Evolutionary conservation across 805 yeast genomes (phyloP).

Genomic region (Kuraishia borneana): DNA sequence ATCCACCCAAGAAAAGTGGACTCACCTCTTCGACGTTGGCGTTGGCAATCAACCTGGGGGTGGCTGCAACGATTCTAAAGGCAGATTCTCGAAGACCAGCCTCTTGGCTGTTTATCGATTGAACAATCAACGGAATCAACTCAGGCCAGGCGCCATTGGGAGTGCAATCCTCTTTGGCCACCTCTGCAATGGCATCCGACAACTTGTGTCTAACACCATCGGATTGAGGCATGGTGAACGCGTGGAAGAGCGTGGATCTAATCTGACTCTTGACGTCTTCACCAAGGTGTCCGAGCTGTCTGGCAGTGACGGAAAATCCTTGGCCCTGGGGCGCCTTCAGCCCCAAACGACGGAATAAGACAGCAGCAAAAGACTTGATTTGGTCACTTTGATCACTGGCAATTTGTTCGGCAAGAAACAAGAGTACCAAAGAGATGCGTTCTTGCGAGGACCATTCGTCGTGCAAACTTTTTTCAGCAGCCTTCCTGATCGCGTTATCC

Average conservation of each 20-base stretch:
- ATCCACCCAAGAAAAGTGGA: constrained; percentile 71
- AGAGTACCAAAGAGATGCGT: constrained; percentile 57
- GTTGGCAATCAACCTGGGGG: constrained; percentile 66
- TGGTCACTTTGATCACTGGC: constrained; percentile 48
- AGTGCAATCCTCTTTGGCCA: constrained; percentile 58
- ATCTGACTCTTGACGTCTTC: constrained; percentile 50
- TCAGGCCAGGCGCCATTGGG: constrained; percentile 63
- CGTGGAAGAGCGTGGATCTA: constrained; percentile 55
- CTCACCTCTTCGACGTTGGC: constrained; percentile 33
- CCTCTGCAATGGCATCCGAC: constrained; percentile 89
- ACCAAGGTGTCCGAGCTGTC: constrained; percentile 65
- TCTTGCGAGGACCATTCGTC: constrained; percentile 64
- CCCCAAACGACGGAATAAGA: constrained; percentile 79
- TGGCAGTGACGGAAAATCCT: constrained; percentile 51
- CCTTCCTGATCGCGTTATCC: constrained; percentile 60
- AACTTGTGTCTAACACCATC: constrained; percentile 79
- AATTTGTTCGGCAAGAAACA: constrained; percentile 77
- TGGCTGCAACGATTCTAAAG: constrained; percentile 76
- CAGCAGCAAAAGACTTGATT: constrained; percentile 70
- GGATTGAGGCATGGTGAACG: constrained; percentile 60
- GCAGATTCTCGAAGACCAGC: constrained; percentile 78
- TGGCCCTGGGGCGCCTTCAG: constrained; percentile 63
- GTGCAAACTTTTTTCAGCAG: constrained; percentile 66
- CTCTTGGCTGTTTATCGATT: constrained; percentile 42
- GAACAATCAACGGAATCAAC: constrained; percentile 60